Evolutionary conservation across 2,329 filamentous ascomycete species (phyloP).

Genomic region (Bipolaris victoriae): DNA sequence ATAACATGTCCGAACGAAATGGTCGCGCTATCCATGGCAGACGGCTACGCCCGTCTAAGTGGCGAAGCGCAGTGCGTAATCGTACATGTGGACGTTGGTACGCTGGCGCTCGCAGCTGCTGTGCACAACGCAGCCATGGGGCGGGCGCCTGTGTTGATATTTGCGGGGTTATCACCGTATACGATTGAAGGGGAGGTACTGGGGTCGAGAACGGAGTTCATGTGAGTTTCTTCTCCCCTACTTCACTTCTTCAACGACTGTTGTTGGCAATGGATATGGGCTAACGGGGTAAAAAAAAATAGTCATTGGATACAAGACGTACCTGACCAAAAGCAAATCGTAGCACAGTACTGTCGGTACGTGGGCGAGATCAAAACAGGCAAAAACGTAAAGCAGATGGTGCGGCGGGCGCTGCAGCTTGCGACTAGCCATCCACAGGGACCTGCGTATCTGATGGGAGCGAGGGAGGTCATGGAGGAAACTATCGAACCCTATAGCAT

Average conservation of each 20-base stretch:
- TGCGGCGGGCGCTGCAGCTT: constrained; percentile 83
- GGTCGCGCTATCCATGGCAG: constrained; percentile 84
- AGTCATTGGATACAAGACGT: constrained; percentile 83
- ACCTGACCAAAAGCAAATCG: constrained; percentile 79
- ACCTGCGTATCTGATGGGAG: constrained; percentile 78
- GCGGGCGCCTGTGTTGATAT: constrained; percentile 75
- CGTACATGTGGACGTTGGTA: constrained; percentile 82
- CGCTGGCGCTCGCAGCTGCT: constrained; percentile 76
- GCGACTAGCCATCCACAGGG: constrained; percentile 78
- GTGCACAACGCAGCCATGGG: constrained; percentile 81
- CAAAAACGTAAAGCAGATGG: constrained; percentile 85
- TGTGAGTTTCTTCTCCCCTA: constrained; percentile 40
- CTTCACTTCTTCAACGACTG: too few species aligned
- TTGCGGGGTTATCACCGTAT: constrained; percentile 77
- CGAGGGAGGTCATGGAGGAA: constrained; percentile 81
- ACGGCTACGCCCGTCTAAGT: constrained; percentile 74
- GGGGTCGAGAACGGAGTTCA: constrained; percentile 76
- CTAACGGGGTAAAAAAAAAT: not conserved
- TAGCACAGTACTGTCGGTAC: constrained; percentile 86
- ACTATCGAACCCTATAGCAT: constrained; percentile 65
- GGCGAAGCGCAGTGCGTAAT: constrained; percentile 77
- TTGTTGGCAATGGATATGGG: too few species aligned
- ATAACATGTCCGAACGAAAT: constrained; percentile 87
- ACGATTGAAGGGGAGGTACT: constrained; percentile 78
- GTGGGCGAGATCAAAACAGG: constrained; percentile 82